Evolutionary conservation across 208 protist species (phyloP), one percentile per base, ranked within the genome.

Genomic region (Leishmania guyanensis): DNA sequence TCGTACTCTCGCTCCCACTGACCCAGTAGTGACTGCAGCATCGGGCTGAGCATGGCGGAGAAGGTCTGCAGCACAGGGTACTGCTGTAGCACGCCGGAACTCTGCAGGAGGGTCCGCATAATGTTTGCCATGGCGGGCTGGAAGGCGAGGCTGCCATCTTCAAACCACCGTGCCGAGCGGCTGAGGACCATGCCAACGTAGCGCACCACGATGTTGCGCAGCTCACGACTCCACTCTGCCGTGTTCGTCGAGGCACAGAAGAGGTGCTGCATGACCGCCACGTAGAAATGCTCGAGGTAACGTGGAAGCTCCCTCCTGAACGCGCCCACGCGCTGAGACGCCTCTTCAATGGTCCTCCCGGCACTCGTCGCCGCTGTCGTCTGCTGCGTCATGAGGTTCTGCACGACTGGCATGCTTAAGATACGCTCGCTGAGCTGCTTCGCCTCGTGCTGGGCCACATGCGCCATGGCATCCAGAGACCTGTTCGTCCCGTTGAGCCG

Each of bases 101-200:
- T 75, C 70, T 80, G 75, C 46, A 77, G 69, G 26, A 84, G 6
- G 0, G 69, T 56, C 43, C 22, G 58, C 17, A 77, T 20, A 29
- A 75, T 65, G 46, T 43, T 69, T 1, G 81, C 75, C 54, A 84
- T 46, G 43, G 58, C 70, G 26, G 76, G 51, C n/a, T 78, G 58
- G 22, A 84, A 64, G 22, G 76, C 60, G 22, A 22, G 22, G 76
- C 76, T 68, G 50, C 76, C 81, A 5, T 77, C 53, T 14, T 84
- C 70, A 22, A 88, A 92, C 89, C 89, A 92, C 46, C 64, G 36
- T n/a, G 81, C n/a, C 16, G 89, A 53, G 5, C 86, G 86, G 22
- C 71, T 58, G 62, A 84, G 54, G 5, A 70, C 50, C 62, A 92
- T 87, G 50, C 86, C 86, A 43, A 60, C 78, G 75, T 79, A 70